Evolutionary conservation across 495 filamentous ascomycete genomes (phyloP).

Genomic region (Emericellopsis terricola): DNA sequence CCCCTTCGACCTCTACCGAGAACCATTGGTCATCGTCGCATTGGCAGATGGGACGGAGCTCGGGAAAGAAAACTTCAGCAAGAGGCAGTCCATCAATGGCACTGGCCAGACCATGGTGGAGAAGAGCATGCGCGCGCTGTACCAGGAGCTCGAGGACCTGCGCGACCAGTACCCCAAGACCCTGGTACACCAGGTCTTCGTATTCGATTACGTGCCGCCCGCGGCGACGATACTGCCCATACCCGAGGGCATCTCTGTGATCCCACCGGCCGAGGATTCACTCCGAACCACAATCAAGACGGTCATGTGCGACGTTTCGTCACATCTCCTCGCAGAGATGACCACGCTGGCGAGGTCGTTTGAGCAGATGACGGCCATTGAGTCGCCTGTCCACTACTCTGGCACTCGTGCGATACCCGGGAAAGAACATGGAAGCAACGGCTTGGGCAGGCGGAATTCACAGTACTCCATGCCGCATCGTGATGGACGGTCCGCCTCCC

Average conservation of each 20-base stretch:
- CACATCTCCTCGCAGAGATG: conserved; percentile 70
- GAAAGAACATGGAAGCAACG: conserved; percentile 12
- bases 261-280: conserved; percentile 53
- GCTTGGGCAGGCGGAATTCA: conserved; percentile 31
- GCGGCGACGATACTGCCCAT: conserved; percentile 25
- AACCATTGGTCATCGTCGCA: conserved; percentile 63
- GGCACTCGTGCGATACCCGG: conserved; percentile 13
- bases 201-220: conserved; percentile 50
- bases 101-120: conserved; percentile 24
- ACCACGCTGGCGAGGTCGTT: conserved; percentile 70
- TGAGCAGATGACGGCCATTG: conserved; percentile 60
- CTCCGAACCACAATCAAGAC: conserved; percentile 87
- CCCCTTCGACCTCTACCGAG: conserved; percentile 72
- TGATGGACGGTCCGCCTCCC: not conserved
- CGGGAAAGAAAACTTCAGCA: conserved; percentile 19
- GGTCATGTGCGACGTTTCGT: conserved; percentile 81
- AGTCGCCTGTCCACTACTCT: conserved; percentile 44
- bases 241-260: conserved; percentile 44
- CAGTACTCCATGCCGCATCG: conserved; percentile 23
- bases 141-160: conserved; percentile 49
- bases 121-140: conserved; percentile 31
- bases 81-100: conserved; percentile 22
- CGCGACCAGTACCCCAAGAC: conserved; percentile 55
- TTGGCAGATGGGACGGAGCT: conserved; percentile 57
- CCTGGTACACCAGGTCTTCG: conserved; percentile 56